These are phyloP conservation scores for Zygosaccharomyces bailii DNA, from an alignment of 805 yeast genomes.

Conservation along the genomic window DNA sequence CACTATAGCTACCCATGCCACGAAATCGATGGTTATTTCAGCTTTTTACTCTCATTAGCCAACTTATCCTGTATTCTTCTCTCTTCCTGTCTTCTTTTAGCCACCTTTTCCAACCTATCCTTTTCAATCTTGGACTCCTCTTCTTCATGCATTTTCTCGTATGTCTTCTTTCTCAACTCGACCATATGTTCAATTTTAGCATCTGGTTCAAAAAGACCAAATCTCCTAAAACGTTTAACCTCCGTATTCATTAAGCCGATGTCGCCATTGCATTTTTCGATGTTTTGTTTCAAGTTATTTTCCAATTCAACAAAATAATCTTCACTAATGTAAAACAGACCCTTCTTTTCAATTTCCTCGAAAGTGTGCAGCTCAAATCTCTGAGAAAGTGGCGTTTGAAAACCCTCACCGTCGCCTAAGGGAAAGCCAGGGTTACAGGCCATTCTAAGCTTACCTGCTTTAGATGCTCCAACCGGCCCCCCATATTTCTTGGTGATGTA, in stretches of 20 bases:
- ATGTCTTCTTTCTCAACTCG: constrained; percentile 26
- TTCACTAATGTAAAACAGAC: constrained; percentile 52
- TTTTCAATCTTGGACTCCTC: constrained; percentile 13
- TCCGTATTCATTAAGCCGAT: constrained; percentile 38
- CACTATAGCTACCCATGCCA: not conserved
- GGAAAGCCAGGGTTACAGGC: constrained; percentile 57
- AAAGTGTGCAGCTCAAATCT: constrained; percentile 38
- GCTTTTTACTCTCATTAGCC: constrained; percentile 6
- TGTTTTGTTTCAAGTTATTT: constrained; percentile 42
- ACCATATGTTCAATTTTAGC: constrained; percentile 33
- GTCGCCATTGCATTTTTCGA: constrained; percentile 36
- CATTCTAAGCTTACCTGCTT: constrained; percentile 61
- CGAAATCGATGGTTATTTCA: not conserved
- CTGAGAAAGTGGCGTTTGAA: constrained; percentile 50
- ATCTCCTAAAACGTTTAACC: constrained; percentile 63
- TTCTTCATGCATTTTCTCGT: constrained; percentile 14
- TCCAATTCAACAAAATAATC: constrained; percentile 53
- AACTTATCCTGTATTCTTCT: constrained; percentile 4
- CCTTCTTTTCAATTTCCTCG: constrained; percentile 39
- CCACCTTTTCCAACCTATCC: constrained; percentile 6
- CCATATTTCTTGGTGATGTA: constrained; percentile 63
- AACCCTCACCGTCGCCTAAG: constrained; percentile 83
- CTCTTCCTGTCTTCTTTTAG: constrained; percentile 5
- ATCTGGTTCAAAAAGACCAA: constrained; percentile 54
- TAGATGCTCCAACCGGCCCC: constrained; percentile 72